Conservation (phyloP, 441 rosid species). For the Jatropha podagrica region DNA sequence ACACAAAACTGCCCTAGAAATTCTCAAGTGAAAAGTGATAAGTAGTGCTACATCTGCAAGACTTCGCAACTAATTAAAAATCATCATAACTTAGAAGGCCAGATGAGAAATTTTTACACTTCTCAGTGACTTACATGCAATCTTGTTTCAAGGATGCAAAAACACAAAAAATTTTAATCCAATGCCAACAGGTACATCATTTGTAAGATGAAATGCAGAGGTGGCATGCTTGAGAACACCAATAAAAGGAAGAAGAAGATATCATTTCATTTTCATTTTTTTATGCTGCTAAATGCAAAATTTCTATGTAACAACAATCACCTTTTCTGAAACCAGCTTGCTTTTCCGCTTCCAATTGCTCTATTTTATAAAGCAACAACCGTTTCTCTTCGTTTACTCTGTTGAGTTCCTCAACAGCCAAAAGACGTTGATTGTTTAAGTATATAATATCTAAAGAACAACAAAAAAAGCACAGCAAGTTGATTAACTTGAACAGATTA, state of each 20-base stretch:
- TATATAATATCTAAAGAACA: slow-evolving; percentile 53
- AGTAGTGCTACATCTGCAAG: not conserved
- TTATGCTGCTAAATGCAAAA: slow-evolving; percentile 15
- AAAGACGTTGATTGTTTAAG: slow-evolving; percentile 64
- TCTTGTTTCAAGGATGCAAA: not conserved
- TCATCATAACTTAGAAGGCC: not conserved
- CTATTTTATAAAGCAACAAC: slow-evolving; percentile 47
- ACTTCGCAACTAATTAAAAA: not conserved
- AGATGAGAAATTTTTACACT: not conserved
- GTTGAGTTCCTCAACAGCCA: slow-evolving; percentile 61
- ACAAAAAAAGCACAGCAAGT: not conserved
- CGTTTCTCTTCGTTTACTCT: slow-evolving; percentile 52
- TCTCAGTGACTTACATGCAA: not conserved
- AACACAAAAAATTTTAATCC: not conserved
- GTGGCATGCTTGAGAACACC: not conserved
- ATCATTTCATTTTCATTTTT: not conserved
- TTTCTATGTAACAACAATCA: slow-evolving; percentile 12
- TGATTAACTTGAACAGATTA: not conserved
- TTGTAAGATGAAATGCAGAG: not conserved
- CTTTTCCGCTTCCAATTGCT: slow-evolving; percentile 45
- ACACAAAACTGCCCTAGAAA: not conserved
- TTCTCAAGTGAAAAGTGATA: not conserved
- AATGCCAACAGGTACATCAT: not conserved
- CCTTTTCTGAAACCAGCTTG: slow-evolving; percentile 39
- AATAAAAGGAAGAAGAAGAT: not conserved